phyloP scores from a whole-genome alignment of 192 early-diverging fungal species.

The Chytriomyces confervae region DNA sequence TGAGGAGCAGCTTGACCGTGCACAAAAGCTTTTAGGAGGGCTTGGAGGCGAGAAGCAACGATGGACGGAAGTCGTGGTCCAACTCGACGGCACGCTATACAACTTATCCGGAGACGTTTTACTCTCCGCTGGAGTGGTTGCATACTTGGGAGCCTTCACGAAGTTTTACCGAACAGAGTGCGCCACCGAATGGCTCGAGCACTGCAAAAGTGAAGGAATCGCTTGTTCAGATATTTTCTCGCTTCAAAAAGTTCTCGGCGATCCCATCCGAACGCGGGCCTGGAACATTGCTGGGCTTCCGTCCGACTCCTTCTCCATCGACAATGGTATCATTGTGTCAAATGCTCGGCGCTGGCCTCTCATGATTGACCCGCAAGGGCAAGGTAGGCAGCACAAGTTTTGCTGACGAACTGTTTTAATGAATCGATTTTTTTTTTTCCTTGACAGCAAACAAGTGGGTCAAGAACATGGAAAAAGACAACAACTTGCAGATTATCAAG shows the following conservation, averaged over 20 bases:
- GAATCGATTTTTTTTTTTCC: background rate
- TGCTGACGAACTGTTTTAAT: background rate
- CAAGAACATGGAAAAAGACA: conserved; percentile 71
- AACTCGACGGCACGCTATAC: conserved; percentile 54
- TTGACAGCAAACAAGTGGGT: conserved; percentile 68
- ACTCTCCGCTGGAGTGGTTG: conserved; percentile 66
- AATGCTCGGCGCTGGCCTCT: conserved; percentile 66
- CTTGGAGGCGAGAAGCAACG: conserved; percentile 67
- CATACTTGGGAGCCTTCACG: conserved; percentile 68
- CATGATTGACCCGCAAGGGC: conserved; percentile 72
- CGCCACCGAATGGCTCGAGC: conserved; percentile 51
- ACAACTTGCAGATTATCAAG: conserved; percentile 68
- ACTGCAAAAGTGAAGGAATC: conserved; percentile 48
- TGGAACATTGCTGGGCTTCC: conserved; percentile 71
- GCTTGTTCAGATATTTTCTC: conserved; percentile 63
- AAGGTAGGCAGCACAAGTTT: conserved; percentile 15
- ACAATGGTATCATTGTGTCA: conserved; percentile 70
- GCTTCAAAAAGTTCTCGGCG: conserved; percentile 63
- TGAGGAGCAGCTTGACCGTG: conserved; percentile 63
- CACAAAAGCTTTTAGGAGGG: conserved; percentile 63
- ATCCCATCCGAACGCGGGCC: conserved; percentile 64
- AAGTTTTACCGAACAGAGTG: conserved; percentile 60
- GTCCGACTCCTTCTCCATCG: conserved; percentile 64
- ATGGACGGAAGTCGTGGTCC: conserved; percentile 62
- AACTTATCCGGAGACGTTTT: conserved; percentile 67